Conservation (phyloP, 306 rosid genomes). For the Dalbergia cochinchinensis region DNA sequence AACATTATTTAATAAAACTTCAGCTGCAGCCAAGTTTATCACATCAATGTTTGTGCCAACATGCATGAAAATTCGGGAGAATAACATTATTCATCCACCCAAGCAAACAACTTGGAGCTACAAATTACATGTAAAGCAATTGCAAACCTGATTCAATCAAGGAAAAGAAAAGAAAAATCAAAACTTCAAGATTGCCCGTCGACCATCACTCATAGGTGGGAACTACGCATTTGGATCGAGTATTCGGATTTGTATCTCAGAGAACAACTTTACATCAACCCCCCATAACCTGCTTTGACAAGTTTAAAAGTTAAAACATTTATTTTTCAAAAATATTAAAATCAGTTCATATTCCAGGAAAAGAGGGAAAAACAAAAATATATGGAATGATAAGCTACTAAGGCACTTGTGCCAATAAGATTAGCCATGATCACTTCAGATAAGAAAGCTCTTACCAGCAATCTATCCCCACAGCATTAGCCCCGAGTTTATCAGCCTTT, state of each 20-base stretch:
- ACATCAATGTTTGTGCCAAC: not conserved
- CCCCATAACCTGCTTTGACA: constrained; percentile 86
- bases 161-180: not conserved
- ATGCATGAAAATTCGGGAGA: constrained; percentile 9
- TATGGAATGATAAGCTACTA: constrained; percentile 14
- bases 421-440: constrained; percentile 21
- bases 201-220: not conserved
- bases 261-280: constrained; percentile 77
- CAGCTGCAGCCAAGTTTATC: not conserved
- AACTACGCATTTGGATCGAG: constrained; percentile 51
- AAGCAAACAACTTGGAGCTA: constrained; percentile 21
- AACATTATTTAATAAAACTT: constrained; percentile 18
- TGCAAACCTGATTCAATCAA: not conserved
- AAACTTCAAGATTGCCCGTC: constrained; percentile 1
- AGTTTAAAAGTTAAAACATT: constrained; percentile 18
- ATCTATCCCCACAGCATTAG: constrained; percentile 80
- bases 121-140: constrained; percentile 1
- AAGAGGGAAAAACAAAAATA: not conserved
- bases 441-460: constrained; percentile 73
- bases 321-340: not conserved
- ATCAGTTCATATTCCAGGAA: constrained; percentile 4
- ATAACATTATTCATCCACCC: constrained; percentile 8
- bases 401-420: constrained; percentile 11
- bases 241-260: constrained; percentile 62
- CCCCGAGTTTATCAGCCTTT: constrained; percentile 82